These are phyloP conservation scores for Amanita brunnescens DNA, from an alignment of 768 basidiomycete genomes.

Conservation along the genomic window DNA sequence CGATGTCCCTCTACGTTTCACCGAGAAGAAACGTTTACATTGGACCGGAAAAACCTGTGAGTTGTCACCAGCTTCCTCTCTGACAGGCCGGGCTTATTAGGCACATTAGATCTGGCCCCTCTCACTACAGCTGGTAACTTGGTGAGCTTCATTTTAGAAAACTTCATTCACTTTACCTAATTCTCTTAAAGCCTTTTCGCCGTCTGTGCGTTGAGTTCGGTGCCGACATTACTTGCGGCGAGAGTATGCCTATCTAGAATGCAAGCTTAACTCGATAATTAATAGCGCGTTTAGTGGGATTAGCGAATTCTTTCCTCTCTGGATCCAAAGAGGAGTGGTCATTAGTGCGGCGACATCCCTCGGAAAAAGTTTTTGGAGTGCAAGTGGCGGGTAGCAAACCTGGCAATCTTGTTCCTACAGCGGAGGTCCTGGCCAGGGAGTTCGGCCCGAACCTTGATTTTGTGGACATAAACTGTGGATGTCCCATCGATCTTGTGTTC, in stretches of 20 bases:
- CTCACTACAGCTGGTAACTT: constrained; percentile 94
- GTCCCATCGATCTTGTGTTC: constrained; percentile 96
- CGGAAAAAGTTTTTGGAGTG: constrained; percentile 81
- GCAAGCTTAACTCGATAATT: not conserved
- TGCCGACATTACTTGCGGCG: constrained; percentile 92
- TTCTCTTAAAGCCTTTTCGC: constrained; percentile 68
- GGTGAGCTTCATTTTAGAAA: constrained; percentile 31
- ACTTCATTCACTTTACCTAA: not conserved
- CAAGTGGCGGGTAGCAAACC: constrained; percentile 91
- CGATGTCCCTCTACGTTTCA: constrained; percentile 61
- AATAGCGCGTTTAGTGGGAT: constrained; percentile 53
- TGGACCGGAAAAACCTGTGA: constrained; percentile 85
- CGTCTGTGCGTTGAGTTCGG: constrained; percentile 80
- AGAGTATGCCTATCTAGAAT: constrained; percentile 44
- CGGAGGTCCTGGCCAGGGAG: constrained; percentile 72
- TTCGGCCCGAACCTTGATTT: constrained; percentile 68
- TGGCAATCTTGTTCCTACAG: constrained; percentile 63
- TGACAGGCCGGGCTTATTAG: not conserved
- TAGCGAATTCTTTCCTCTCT: constrained; percentile 81
- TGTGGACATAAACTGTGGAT: constrained; percentile 93
- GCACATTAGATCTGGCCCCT: constrained; percentile 39
- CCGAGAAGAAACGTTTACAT: constrained; percentile 80
- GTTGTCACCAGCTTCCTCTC: constrained; percentile 14
- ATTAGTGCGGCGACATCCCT: constrained; percentile 79
- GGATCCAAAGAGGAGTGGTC: constrained; percentile 96